Evolutionary conservation across 176 grass and related monocot species (phyloP).

Genomic region (Oryza australiensis): DNA sequence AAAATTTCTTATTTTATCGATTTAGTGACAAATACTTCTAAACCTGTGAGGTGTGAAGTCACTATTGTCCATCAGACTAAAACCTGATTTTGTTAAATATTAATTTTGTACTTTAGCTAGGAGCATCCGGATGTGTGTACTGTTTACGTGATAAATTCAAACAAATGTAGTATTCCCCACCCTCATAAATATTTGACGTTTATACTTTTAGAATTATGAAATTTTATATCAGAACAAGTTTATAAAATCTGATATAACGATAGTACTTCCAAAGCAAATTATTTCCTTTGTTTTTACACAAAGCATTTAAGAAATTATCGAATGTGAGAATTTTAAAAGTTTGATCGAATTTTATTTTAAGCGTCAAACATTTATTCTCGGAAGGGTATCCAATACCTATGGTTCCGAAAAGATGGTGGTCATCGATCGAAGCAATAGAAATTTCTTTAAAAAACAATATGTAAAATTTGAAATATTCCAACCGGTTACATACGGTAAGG

Average conservation of each 20-base stretch:
- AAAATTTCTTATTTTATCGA: background rate
- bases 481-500: too few species aligned
- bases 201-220: background rate
- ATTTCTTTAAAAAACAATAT: background rate
- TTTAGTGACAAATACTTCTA: background rate
- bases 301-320: too few species aligned
- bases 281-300: too few species aligned
- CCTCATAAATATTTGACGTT: too few species aligned
- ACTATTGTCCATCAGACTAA: background rate
- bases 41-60: conserved; percentile 10
- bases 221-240: background rate
- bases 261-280: too few species aligned
- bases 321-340: background rate
- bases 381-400: background rate
- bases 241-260: background rate
- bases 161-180: too few species aligned
- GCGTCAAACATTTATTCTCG: background rate
- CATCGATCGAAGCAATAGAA: background rate
- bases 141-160: background rate
- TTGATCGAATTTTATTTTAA: background rate
- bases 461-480: too few species aligned
- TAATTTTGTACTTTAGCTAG: background rate
- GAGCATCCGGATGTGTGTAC: background rate
- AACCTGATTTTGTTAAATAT: background rate
- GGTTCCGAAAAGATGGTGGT: background rate